Base-by-base conservation (phyloP, 73 alveolate species). In the Paramecium pentaurelia region DNA sequence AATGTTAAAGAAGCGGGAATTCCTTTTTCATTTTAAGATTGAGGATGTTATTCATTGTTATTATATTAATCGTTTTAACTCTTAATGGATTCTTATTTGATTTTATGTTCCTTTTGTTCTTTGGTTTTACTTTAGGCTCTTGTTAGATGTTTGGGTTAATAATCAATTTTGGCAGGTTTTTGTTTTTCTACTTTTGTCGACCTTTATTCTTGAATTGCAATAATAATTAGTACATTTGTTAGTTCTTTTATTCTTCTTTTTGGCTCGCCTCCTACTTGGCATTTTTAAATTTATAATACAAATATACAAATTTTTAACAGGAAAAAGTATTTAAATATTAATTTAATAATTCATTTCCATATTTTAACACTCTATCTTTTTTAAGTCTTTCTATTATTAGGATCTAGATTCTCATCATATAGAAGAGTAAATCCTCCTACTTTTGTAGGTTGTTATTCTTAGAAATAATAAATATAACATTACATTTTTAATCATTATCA, bases 401-500 rank as follows among this genome's bases (percentile, higher is more conserved):
- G 77, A 80, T 80, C 91, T 12, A 25, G 16, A 45, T 10, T 34
- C 71, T 96, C 99, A 94, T 97, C 99, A 70, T 96, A 93, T 36
- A 97, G 75, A 38, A 97, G 95, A 14, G 93, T 95, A 73, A 97
- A 97, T 60, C 93, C 93, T 14, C 99, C 99, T 9, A 95, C 97
- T 58, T 93, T 89, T 37, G 88, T 92, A 64, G 77, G 75, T 20
- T 11, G 18, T 80, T 80, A 47, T 25, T 14, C 91, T 80, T 45
- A 20, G 9, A 95, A 94, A 32, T 92, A 93, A 96, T 95, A 58
- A 96, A 94, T 93, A 84, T 94, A 4, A 0, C 6, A 95, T 1
- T 97, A 8, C 99, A 98, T 89, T 96, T 98, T 86, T 96, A 84
- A 42, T 97, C 94, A 37, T 86, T 91, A 70, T 98, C 99, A 93